Conservation (phyloP, 2,329 filamentous ascomycete species). For the Fusarium proliferatum region DNA sequence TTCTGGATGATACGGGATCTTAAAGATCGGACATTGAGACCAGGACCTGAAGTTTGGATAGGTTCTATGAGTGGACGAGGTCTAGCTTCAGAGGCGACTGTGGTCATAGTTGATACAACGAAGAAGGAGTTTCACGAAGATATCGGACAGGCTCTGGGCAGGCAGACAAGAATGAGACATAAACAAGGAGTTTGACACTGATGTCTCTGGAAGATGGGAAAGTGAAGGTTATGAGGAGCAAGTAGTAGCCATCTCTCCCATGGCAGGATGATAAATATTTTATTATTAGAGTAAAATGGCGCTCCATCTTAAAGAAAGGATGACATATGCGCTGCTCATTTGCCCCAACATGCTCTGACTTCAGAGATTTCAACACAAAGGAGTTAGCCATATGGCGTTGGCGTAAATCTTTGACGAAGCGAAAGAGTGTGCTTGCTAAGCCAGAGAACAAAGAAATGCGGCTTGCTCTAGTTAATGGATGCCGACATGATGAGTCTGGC, state of each 20-base stretch:
- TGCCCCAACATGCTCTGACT: slow-evolving; percentile 20
- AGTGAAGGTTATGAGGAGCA: neutral
- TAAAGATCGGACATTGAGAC: slow-evolving; percentile 17
- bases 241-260: neutral
- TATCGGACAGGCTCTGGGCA: neutral
- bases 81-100: slow-evolving; percentile 26
- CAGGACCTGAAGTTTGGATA: slow-evolving; percentile 37
- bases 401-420: slow-evolving; percentile 21
- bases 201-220: neutral
- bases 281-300: slow-evolving; percentile 40
- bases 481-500: slow-evolving; percentile 8
- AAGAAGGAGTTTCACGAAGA: slow-evolving; percentile 6
- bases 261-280: slow-evolving; percentile 17
- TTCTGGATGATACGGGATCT: slow-evolving; percentile 30
- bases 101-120: slow-evolving; percentile 27
- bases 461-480: slow-evolving; percentile 31
- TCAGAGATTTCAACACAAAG: slow-evolving; percentile 16
- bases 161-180: neutral
- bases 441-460: slow-evolving; percentile 44
- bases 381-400: slow-evolving; percentile 30
- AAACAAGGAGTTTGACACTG: neutral
- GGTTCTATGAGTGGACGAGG: slow-evolving; percentile 38
- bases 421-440: slow-evolving; percentile 39
- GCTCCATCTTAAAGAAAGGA: slow-evolving; percentile 28
- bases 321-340: slow-evolving; percentile 18